Evolutionary conservation across 2,329 filamentous ascomycete species (phyloP).

Genomic region (Aspergillus floridensis): DNA sequence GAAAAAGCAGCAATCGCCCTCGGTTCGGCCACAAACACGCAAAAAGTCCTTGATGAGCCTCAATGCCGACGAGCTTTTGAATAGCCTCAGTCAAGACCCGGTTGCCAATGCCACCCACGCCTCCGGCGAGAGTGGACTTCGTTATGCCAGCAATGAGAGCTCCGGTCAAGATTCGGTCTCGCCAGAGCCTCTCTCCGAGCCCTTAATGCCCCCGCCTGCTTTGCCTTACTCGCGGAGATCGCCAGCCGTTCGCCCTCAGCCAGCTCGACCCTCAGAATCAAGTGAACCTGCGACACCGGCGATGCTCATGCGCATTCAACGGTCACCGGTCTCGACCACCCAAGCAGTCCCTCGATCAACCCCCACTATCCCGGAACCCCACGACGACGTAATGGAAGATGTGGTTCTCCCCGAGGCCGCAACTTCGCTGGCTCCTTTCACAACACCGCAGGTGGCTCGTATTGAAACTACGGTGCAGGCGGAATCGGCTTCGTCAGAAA

Average conservation of each 20-base stretch:
- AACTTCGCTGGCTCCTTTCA: slow-evolving; percentile 44
- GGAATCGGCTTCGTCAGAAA: slow-evolving; percentile 51
- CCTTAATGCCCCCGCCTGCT: slow-evolving; percentile 51
- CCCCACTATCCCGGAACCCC: slow-evolving; percentile 43
- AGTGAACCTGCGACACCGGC: slow-evolving; percentile 76
- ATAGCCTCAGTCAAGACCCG: slow-evolving; percentile 38
- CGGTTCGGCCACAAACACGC: slow-evolving; percentile 42
- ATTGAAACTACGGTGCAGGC: slow-evolving; percentile 49
- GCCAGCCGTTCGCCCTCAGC: slow-evolving; percentile 37
- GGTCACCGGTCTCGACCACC: slow-evolving; percentile 43
- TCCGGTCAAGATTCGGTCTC: slow-evolving; percentile 50
- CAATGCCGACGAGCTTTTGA: slow-evolving; percentile 35
- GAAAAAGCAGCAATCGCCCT: slow-evolving; percentile 45
- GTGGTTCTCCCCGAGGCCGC: slow-evolving; percentile 73
- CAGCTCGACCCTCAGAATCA: slow-evolving; percentile 22
- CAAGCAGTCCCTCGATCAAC: slow-evolving; percentile 35
- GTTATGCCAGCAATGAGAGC: slow-evolving; percentile 43
- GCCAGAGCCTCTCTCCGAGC: slow-evolving; percentile 50
- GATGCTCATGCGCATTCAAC: slow-evolving; percentile 75
- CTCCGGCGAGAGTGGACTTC: slow-evolving; percentile 30
- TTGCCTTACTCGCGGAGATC: slow-evolving; percentile 44
- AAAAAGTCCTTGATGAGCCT: slow-evolving; percentile 32
- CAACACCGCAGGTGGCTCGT: slow-evolving; percentile 47
- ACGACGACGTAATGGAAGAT: slow-evolving; percentile 60
- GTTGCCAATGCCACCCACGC: slow-evolving; percentile 23